These are phyloP conservation scores for Carex cristatella DNA, from an alignment of 176 grass and related monocot genomes.

Conservation along the genomic window DNA sequence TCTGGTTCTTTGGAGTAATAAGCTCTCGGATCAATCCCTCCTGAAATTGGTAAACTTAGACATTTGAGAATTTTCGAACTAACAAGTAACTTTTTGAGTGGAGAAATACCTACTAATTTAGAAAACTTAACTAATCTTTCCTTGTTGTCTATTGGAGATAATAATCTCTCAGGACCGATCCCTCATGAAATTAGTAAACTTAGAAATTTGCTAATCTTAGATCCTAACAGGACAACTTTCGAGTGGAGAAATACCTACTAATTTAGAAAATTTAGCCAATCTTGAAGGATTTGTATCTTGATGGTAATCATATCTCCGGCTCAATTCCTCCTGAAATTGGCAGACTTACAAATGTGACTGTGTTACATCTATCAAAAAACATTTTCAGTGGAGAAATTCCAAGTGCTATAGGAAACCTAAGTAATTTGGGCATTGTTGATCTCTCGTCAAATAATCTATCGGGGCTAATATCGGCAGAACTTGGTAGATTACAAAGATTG, in stretches of 20 bases:
- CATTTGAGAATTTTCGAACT: no score
- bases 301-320: background rate
- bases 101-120: no score
- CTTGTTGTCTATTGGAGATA: no score
- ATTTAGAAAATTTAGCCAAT: conserved; percentile 22
- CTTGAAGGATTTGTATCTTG: background rate
- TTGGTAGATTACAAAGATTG: background rate
- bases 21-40: no score
- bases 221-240: background rate
- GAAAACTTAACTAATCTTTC: no score
- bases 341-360: background rate
- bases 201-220: no score
- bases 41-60: no score
- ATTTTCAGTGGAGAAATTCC: background rate
- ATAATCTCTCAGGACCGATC: background rate
- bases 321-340: background rate
- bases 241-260: conserved; percentile 27
- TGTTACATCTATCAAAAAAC: background rate
- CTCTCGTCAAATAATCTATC: conserved; percentile 19
- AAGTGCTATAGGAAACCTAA: background rate
- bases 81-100: no score
- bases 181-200: background rate
- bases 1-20: no score
- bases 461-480: background rate
- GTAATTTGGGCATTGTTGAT: background rate